These are phyloP conservation scores for Candida albicans DNA, from an alignment of 1,139 yeast genomes.

Conservation along the genomic window DNA sequence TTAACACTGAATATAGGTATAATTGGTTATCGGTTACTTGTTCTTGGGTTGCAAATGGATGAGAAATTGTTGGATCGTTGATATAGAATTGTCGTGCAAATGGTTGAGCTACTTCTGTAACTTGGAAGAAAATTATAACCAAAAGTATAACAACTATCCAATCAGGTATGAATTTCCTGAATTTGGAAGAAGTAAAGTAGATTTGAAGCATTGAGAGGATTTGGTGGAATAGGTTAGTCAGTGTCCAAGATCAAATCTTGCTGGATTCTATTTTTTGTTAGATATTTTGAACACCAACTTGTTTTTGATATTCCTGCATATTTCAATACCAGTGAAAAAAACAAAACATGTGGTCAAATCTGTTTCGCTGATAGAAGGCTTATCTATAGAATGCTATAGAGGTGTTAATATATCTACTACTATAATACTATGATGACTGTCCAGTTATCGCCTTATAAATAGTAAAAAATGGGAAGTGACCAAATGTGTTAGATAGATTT, in stretches of 20 bases:
- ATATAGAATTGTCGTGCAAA: conserved; percentile 37
- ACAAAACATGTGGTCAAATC: no score
- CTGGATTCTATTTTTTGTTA: neutral
- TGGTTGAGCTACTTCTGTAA: conserved; percentile 41
- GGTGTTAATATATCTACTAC: no score
- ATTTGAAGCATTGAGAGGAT: conserved; percentile 11
- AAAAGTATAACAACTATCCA: conserved; percentile 35
- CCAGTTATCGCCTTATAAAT: no score
- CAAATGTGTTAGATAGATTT: no score
- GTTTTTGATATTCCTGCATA: no score
- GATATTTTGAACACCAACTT: no score
- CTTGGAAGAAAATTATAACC: conserved; percentile 28
- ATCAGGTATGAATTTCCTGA: conserved; percentile 27
- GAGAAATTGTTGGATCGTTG: conserved; percentile 38
- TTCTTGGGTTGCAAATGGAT: conserved; percentile 47
- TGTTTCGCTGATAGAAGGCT: no score
- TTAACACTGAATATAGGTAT: conserved; percentile 24
- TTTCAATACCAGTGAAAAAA: no score
- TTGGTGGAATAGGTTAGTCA: neutral
- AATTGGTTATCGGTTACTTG: conserved; percentile 36
- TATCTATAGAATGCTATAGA: no score
- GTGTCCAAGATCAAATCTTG: neutral
- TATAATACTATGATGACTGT: no score
- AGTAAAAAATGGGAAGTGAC: no score
- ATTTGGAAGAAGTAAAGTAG: conserved; percentile 14